Evolutionary conservation across 108 stramenopile species (phyloP).

Genomic region (Craspedostauros australis): DNA sequence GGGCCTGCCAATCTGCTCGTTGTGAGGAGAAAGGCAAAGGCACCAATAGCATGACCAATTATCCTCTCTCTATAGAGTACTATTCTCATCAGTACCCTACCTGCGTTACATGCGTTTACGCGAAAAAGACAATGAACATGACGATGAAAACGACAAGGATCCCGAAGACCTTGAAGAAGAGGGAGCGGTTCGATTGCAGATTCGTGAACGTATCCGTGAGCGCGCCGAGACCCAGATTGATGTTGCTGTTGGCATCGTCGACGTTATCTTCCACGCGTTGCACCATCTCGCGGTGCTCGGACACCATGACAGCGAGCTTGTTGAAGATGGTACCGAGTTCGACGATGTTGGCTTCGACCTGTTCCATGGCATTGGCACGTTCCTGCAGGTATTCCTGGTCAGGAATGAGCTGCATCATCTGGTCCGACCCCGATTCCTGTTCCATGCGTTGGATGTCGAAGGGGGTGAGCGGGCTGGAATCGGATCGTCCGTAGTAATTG

Average conservation of each 20-base stretch:
- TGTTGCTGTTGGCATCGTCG: slow-evolving; percentile 75
- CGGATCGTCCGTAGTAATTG: slow-evolving; percentile 21
- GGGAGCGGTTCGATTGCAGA: slow-evolving; percentile 60
- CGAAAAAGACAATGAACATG: slow-evolving; percentile 81
- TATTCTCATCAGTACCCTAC: too few relatives aligned
- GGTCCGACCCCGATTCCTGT: slow-evolving; percentile 53
- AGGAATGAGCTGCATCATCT: slow-evolving; percentile 79
- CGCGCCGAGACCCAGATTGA: slow-evolving; percentile 62
- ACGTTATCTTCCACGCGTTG: slow-evolving; percentile 89
- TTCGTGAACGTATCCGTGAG: slow-evolving; percentile 76
- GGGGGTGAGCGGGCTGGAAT: slow-evolving; percentile 59
- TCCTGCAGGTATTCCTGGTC: slow-evolving; percentile 77
- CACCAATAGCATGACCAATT: too few relatives aligned
- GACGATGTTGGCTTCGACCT: slow-evolving; percentile 79
- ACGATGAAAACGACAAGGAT: slow-evolving; percentile 79
- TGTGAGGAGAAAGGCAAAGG: too few relatives aligned
- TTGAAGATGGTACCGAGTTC: slow-evolving; percentile 86
- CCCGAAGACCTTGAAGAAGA: slow-evolving; percentile 64
- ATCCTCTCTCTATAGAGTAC: too few relatives aligned
- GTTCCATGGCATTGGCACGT: slow-evolving; percentile 82
- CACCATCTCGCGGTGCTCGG: slow-evolving; percentile 84
- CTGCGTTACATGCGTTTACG: slow-evolving; percentile 39
- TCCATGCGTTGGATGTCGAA: slow-evolving; percentile 87
- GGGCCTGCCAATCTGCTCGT: too few relatives aligned
- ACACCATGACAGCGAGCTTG: slow-evolving; percentile 83